Percentiles rank a stretch among this genome's conserved stretches.
These are phyloP conservation scores for Diaporthe citri DNA, from an alignment of 2,329 filamentous ascomycete species.

Conservation along the genomic window DNA sequence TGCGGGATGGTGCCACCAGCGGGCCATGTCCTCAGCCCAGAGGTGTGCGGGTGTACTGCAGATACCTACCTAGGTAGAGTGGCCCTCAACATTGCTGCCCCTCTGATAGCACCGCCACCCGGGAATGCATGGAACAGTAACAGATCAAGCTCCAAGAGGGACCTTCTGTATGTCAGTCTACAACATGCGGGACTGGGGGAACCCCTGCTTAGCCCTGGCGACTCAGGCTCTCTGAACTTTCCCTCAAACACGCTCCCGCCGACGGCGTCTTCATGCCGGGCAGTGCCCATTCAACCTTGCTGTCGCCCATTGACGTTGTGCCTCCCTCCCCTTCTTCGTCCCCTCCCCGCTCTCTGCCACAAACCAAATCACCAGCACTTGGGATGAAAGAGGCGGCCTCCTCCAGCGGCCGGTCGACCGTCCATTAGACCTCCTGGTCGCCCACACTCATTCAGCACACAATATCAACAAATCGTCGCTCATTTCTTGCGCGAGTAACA, in stretches of 20 bases:
- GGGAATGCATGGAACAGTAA: fast-evolving
- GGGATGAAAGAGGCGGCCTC: conserved; percentile 34
- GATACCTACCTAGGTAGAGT: no score
- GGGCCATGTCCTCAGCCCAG: conserved; percentile 28
- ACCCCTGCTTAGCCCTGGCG: conserved; percentile 11
- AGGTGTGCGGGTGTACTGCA: not conserved
- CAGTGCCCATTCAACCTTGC: conserved; percentile 3
- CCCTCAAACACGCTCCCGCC: conserved; percentile 27
- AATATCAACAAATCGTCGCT: conserved; percentile 18
- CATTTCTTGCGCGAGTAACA: conserved; percentile 27
- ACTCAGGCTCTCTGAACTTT: conserved; percentile 23
- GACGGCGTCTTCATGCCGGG: conserved; percentile 19
- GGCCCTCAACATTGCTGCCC: not conserved
- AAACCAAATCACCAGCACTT: conserved; percentile 1
- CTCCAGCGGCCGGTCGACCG: conserved; percentile 12
- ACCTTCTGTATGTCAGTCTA: conserved; percentile 1
- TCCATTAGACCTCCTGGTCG: not conserved
- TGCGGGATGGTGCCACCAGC: conserved; percentile 11
- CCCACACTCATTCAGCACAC: conserved; percentile 25
- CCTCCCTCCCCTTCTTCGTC: not conserved
- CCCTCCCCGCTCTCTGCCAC: not conserved
- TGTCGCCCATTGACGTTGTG: conserved; percentile 14
- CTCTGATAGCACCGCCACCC: not conserved
- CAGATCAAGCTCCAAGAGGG: not conserved
- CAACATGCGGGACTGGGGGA: not conserved